A percentile compares a stretch with the other conserved stretches of the same genome.
These are phyloP conservation scores for Neophaeococcomyces mojaviensis DNA, from an alignment of 2,329 filamentous ascomycete species.

Conservation along the genomic window DNA sequence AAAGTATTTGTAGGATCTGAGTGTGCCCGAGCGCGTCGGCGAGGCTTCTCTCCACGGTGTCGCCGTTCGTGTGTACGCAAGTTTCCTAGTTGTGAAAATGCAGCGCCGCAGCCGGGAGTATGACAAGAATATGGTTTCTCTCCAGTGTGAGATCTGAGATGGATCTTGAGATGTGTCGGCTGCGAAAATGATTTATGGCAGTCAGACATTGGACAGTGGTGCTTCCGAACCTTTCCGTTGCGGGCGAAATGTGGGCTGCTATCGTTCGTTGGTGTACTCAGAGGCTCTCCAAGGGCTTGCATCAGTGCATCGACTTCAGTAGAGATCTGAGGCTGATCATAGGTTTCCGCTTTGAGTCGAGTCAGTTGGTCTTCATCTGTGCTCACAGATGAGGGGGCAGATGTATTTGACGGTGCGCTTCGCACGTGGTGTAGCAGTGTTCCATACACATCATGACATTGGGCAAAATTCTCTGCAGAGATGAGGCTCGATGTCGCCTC, in stretches of 20 bases:
- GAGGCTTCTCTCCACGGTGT: constrained; percentile 63
- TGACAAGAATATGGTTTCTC: constrained; percentile 77
- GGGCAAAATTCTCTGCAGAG: constrained; percentile 12
- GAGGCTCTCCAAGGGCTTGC: constrained; percentile 64
- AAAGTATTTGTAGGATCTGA: neutral
- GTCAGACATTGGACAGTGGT: constrained; percentile 63
- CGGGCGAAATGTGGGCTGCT: constrained; percentile 29
- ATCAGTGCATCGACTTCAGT: constrained; percentile 82
- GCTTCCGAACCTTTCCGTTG: constrained; percentile 46
- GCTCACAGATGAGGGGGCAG: neutral
- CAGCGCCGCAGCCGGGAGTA: constrained; percentile 63
- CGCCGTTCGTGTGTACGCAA: constrained; percentile 79
- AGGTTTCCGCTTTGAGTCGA: constrained; percentile 53
- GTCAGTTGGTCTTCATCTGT: neutral
- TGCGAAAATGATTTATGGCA: constrained; percentile 82
- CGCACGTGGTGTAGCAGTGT: neutral
- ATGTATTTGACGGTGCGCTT: neutral
- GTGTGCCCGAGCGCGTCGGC: neutral
- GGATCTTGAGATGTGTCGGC: constrained; percentile 88
- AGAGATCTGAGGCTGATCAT: constrained; percentile 22
- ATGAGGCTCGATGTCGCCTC: constrained; percentile 20
- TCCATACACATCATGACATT: neutral
- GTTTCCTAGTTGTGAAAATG: constrained; percentile 86
- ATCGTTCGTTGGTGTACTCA: constrained; percentile 29
- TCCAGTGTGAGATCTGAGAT: constrained; percentile 80